Evolutionary conservation across 192 early-diverging fungal species (phyloP).

Genomic region (Phlyctochytrium bullatum): DNA sequence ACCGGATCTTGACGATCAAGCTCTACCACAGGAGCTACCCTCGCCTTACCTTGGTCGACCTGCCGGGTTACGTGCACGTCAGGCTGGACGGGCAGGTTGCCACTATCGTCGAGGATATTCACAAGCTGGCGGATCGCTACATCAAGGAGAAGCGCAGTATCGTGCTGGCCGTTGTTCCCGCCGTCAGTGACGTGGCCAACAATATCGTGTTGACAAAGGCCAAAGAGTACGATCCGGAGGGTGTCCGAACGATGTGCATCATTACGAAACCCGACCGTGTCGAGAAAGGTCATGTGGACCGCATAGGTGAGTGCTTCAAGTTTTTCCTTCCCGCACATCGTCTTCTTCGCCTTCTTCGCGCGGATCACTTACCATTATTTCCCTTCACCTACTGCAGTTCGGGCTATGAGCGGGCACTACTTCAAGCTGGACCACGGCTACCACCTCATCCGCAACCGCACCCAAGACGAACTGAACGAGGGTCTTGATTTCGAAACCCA

Average conservation of each 20-base stretch:
- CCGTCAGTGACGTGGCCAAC: conserved; percentile 30
- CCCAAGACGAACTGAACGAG: conserved; percentile 19
- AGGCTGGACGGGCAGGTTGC: conserved; percentile 13
- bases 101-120: conserved; percentile 20
- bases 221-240: conserved; percentile 20
- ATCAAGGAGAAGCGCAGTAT: conserved; percentile 23
- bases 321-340: too few species aligned
- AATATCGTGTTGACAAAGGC: conserved; percentile 22
- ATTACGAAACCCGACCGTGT: conserved; percentile 36
- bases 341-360: too few species aligned
- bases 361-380: too few species aligned
- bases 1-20: conserved; percentile 13
- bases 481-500: not conserved
- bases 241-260: conserved; percentile 26
- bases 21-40: conserved; percentile 17
- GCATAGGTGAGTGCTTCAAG: conserved; percentile 12
- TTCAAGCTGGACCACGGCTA: conserved; percentile 25
- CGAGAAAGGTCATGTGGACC: conserved; percentile 13
- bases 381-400: too few species aligned
- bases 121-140: conserved; percentile 20
- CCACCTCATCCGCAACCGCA: conserved; percentile 24
- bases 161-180: conserved; percentile 35
- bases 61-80: conserved; percentile 32
- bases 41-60: conserved; percentile 27
- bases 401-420: conserved; percentile 3